Percentiles rank a stretch among this genome's conserved stretches.
Evolutionary conservation across 768 basidiomycete genomes (phyloP).

Genomic region (Boletus bicolor): DNA sequence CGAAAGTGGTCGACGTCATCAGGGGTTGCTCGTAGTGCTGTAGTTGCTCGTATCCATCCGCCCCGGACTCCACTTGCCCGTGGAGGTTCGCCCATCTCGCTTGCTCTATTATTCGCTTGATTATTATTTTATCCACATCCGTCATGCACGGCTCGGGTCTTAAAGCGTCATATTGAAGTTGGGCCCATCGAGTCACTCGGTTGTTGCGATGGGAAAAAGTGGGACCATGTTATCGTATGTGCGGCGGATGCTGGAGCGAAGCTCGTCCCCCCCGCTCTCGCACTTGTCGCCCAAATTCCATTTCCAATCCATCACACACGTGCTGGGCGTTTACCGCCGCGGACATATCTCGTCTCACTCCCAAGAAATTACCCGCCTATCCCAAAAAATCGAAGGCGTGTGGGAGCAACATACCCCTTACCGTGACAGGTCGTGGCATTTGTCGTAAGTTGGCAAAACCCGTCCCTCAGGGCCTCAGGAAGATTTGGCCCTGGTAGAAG

Average conservation of each 20-base stretch:
- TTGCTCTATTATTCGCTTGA: not conserved
- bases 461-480: not conserved
- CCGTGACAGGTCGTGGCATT: not conserved
- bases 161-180: not conserved
- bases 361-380: not conserved
- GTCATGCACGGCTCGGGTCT: slow-evolving; percentile 9
- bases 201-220: not conserved
- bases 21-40: slow-evolving; percentile 1
- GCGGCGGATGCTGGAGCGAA: slow-evolving; percentile 18
- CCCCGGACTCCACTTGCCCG: slow-evolving; percentile 7
- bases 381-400: not conserved
- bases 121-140: not conserved
- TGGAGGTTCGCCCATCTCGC: slow-evolving; percentile 11
- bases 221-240: not conserved
- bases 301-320: not conserved
- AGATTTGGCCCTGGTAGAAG: not conserved
- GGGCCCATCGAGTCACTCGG: not conserved
- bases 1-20: slow-evolving; percentile 19
- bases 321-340: slow-evolving; percentile 10
- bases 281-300: not conserved
- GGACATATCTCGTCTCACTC: slow-evolving; percentile 7
- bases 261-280: not conserved
- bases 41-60: too few species aligned
- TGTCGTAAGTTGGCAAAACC: slow-evolving; percentile 3
- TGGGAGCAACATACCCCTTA: slow-evolving; percentile 5